Evolutionary conservation across 108 stramenopile genomes (phyloP).

Genomic region (Cyclotella distinguenda): DNA sequence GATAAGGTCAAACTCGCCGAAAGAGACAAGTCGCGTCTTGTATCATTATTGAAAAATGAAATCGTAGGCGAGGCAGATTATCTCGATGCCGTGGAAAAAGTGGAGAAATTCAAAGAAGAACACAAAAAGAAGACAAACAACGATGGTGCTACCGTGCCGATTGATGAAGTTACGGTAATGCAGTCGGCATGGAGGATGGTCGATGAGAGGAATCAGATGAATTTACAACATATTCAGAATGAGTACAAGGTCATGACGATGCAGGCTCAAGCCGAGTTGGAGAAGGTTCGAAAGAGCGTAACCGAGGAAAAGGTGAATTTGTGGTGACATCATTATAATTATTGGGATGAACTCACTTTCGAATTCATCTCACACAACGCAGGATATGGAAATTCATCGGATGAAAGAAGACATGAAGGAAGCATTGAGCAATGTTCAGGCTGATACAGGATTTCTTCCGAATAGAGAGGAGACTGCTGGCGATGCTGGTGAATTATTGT

Average conservation of each 20-base stretch:
- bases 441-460: too few relatives aligned
- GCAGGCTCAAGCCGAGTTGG: conserved; percentile 51
- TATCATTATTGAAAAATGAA: conserved; percentile 57
- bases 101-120: too few relatives aligned
- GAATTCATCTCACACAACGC: background rate
- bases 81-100: conserved; percentile 26
- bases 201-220: conserved; percentile 63
- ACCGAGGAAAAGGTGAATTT: conserved; percentile 28
- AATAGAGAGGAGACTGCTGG: too few relatives aligned
- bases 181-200: conserved; percentile 59
- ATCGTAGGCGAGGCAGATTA: conserved; percentile 54
- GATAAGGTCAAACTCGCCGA: conserved; percentile 61
- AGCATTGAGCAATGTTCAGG: conserved; percentile 19
- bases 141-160: background rate
- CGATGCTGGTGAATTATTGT: conserved; percentile 8
- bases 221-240: conserved; percentile 57
- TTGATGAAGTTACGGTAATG: conserved; percentile 49
- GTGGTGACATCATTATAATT: too few relatives aligned
- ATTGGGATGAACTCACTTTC: too few relatives aligned
- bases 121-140: conserved; percentile 1
- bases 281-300: conserved; percentile 44
- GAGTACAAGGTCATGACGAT: conserved; percentile 55
- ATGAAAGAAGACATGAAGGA: conserved; percentile 49
- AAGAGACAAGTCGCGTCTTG: conserved; percentile 51
- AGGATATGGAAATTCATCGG: conserved; percentile 31